Percentiles rank a stretch among this genome's conserved stretches.
Evolutionary conservation across 148 eudicot species (phyloP).

Genomic region (Camellia lanceoleosa): DNA sequence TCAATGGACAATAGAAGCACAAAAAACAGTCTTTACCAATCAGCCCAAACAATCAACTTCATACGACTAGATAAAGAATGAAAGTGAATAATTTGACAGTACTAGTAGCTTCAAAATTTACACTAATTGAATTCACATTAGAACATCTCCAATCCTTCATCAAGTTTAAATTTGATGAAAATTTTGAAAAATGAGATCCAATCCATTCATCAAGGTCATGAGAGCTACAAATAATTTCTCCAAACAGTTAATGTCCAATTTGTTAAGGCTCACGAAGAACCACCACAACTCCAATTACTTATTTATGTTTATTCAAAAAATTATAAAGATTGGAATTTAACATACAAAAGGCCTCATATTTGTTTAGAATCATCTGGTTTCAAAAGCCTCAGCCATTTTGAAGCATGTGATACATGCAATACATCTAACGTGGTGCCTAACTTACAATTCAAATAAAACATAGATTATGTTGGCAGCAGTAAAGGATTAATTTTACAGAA

Average conservation of each 20-base stretch:
- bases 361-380: neutral
- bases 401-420: neutral
- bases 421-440: neutral
- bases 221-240: neutral
- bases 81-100: neutral
- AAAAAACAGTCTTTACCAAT: neutral
- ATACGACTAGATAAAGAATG: neutral
- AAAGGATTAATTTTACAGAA: neutral
- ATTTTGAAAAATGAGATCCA: too few species aligned
- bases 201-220: neutral
- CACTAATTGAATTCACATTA: neutral
- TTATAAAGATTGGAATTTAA: neutral
- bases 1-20: neutral
- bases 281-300: neutral
- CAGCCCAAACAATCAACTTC: neutral
- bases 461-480: neutral
- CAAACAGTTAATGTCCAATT: neutral
- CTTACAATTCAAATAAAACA: neutral
- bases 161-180: too few species aligned
- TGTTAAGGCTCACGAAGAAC: neutral
- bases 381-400: neutral
- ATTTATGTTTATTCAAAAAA: neutral
- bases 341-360: neutral
- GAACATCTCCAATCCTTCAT: neutral
- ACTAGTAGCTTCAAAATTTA: neutral